Evolutionary conservation across 805 yeast species (phyloP).

Genomic region (Teunomyces stri): DNA sequence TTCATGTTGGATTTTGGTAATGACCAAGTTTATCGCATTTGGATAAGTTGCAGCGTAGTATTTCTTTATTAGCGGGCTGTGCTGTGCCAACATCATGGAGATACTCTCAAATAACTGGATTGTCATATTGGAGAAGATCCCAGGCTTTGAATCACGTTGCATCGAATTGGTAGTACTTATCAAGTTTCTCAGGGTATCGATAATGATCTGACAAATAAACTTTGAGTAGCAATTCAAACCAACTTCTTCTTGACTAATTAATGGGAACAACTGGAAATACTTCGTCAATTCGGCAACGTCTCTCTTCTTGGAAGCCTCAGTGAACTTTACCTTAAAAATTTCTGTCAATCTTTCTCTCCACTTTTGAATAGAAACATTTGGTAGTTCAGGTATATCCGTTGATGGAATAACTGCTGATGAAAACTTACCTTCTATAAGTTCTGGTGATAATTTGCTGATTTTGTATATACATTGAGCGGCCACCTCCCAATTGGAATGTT

Average conservation of each 20-base stretch:
- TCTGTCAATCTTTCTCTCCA: constrained; percentile 61
- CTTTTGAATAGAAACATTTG: constrained; percentile 50
- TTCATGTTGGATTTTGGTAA: constrained; percentile 76
- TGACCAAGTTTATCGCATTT: constrained; percentile 59
- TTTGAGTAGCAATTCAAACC: constrained; percentile 82
- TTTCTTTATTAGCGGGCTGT: constrained; percentile 69
- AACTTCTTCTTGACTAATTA: constrained; percentile 64
- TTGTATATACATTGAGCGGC: constrained; percentile 68
- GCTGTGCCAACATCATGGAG: constrained; percentile 82
- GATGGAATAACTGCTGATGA: constrained; percentile 85
- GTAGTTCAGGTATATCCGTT: constrained; percentile 78
- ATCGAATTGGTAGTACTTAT: constrained; percentile 41
- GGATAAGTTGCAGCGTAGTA: constrained; percentile 59
- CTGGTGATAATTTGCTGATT: constrained; percentile 48
- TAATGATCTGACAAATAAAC: constrained; percentile 82
- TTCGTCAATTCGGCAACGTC: constrained; percentile 71
- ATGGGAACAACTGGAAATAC: constrained; percentile 83
- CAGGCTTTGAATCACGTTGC: constrained; percentile 32
- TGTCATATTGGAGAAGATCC: constrained; percentile 57
- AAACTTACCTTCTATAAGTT: constrained; percentile 58
- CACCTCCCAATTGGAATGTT: constrained; percentile 64
- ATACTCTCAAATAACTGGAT: constrained; percentile 78
- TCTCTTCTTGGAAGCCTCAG: constrained; percentile 61
- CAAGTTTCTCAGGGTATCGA: constrained; percentile 70
- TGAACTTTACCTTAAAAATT: constrained; percentile 62